These are phyloP conservation scores for Boletus fagicola DNA, from an alignment of 768 basidiomycete genomes.

Conservation along the genomic window DNA sequence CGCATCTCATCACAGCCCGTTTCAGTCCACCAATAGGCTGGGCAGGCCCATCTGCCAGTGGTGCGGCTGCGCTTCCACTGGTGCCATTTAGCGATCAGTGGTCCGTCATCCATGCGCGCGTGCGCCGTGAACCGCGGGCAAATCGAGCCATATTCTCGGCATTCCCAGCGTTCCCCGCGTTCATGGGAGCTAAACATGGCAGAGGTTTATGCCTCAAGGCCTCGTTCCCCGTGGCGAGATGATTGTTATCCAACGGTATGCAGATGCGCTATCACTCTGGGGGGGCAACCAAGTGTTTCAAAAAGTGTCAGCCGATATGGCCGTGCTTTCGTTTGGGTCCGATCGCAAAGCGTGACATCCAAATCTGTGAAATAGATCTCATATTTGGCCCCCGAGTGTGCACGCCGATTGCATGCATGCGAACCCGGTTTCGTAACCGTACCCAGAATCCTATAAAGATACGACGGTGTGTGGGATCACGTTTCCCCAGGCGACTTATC, in stretches of 20 bases:
- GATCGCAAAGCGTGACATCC: not conserved
- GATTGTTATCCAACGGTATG: not conserved
- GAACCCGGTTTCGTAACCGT: conserved; percentile 10
- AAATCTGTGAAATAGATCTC: conserved; percentile 8
- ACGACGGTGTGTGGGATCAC: not conserved
- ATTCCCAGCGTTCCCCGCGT: not conserved
- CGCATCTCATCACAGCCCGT: too few species aligned
- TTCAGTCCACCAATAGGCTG: too few species aligned
- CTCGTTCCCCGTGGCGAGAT: not conserved
- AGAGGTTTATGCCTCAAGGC: not conserved
- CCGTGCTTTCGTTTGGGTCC: not conserved
- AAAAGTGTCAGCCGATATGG: not conserved
- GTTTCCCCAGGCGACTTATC: not conserved
- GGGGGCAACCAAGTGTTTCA: not conserved
- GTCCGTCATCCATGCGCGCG: not conserved
- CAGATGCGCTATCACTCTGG: not conserved
- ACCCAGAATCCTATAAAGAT: conserved; percentile 20
- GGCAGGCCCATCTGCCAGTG: too few species aligned
- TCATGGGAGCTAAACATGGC: not conserved
- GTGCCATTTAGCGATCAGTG: not conserved
- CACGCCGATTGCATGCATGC: not conserved
- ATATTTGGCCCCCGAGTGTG: not conserved
- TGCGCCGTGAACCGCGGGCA: not conserved
- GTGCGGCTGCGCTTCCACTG: not conserved
- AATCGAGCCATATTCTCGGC: not conserved